These are phyloP conservation scores for Diaporthe sp. DNA, from an alignment of 2,329 filamentous ascomycete species.

Conservation along the genomic window DNA sequence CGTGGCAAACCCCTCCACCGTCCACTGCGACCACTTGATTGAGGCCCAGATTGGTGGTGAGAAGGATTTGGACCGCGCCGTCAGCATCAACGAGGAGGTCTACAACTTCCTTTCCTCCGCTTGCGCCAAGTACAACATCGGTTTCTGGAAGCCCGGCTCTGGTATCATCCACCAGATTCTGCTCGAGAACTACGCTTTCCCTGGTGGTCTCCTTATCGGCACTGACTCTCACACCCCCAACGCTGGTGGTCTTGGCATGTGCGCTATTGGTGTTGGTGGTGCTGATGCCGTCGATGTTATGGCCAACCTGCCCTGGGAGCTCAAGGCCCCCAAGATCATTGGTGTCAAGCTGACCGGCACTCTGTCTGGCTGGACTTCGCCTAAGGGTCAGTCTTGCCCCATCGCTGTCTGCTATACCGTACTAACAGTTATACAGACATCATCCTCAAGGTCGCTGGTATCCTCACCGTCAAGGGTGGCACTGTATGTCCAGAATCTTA, in stretches of 20 bases:
- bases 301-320: slow-evolving; percentile 96
- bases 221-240: slow-evolving; percentile 99
- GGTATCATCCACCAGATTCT: slow-evolving; percentile 99
- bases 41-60: slow-evolving; percentile 93
- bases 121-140: slow-evolving; percentile 99
- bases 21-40: slow-evolving; percentile 99
- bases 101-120: slow-evolving; percentile 96
- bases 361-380: slow-evolving; percentile 90
- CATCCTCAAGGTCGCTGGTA: slow-evolving; percentile 96
- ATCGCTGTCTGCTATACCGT: not conserved
- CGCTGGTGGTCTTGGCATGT: slow-evolving; percentile 94
- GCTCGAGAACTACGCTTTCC: slow-evolving; percentile 99
- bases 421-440: slow-evolving; percentile 71
- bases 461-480: slow-evolving; percentile 97
- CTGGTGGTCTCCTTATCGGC: slow-evolving; percentile 96
- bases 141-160: slow-evolving; percentile 98
- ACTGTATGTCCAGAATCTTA: slow-evolving; percentile 67
- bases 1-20: slow-evolving; percentile 93
- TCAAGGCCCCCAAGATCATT: slow-evolving; percentile 97
- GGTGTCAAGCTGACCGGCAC: slow-evolving; percentile 94
- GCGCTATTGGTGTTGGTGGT: slow-evolving; percentile 95
- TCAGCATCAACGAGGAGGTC: slow-evolving; percentile 98
- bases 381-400: slow-evolving; percentile 77
- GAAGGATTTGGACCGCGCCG: slow-evolving; percentile 92
- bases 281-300: slow-evolving; percentile 99